Evolutionary conservation across 2,329 filamentous ascomycete species (phyloP).

Genomic region (Penicillium sp.): DNA sequence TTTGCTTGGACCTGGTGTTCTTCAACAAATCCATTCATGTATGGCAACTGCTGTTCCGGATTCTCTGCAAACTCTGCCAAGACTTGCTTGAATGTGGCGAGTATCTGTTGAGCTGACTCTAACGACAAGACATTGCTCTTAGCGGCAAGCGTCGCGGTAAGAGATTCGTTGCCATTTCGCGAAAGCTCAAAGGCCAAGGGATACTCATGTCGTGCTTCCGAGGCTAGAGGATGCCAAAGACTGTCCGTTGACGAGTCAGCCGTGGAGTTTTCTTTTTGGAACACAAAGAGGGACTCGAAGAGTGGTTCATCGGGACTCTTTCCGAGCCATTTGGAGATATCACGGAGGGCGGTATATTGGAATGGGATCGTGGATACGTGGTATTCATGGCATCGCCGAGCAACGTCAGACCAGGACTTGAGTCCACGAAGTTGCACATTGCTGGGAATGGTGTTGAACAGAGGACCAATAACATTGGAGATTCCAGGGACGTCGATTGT

Average conservation of each 20-base stretch:
- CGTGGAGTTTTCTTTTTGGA: conserved; percentile 53
- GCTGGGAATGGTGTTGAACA: conserved; percentile 87
- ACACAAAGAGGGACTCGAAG: conserved; percentile 80
- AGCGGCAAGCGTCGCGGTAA: conserved; percentile 58
- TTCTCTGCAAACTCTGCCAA: conserved; percentile 36
- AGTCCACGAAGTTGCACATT: conserved; percentile 44
- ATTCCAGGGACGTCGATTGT: conserved; percentile 60
- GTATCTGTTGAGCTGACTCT: conserved; percentile 35
- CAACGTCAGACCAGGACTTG: conserved; percentile 56
- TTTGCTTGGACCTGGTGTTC: conserved; percentile 1
- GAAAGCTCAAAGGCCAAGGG: conserved; percentile 72
- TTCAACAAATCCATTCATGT: conserved; percentile 9
- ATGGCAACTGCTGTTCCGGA: conserved; percentile 19
- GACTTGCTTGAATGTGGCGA: conserved; percentile 41
- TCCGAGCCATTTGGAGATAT: conserved; percentile 73
- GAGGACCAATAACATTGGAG: conserved; percentile 67
- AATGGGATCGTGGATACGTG: conserved; percentile 64
- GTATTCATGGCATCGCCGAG: conserved; percentile 63
- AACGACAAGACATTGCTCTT: conserved; percentile 45
- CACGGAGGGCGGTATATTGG: conserved; percentile 72
- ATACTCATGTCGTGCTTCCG: conserved; percentile 57
- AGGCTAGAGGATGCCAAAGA: conserved; percentile 54
- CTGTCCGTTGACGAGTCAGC: conserved; percentile 22
- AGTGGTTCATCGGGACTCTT: conserved; percentile 52
- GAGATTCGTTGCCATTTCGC: conserved; percentile 43